Evolutionary conservation across 1,284 basidiomycete species (phyloP).

Genomic region (Trichosporon asahii): DNA sequence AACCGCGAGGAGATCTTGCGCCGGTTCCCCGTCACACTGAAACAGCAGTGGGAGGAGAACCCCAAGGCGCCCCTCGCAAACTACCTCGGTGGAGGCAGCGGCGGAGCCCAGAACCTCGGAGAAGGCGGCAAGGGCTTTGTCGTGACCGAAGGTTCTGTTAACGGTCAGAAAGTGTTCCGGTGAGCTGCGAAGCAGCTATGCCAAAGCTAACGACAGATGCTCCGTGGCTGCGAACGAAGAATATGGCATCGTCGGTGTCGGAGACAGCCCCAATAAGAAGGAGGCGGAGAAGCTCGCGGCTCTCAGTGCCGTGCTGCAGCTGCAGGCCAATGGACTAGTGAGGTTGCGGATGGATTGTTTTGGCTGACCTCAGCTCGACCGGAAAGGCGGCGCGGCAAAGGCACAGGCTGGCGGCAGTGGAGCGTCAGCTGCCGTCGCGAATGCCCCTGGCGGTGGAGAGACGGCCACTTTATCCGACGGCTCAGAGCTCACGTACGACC

Average conservation of each 20-base stretch:
- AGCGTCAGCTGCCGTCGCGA: not conserved
- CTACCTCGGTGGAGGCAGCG: slow-evolving; percentile 36
- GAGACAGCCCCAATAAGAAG: slow-evolving; percentile 67
- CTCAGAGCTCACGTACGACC: slow-evolving; percentile 65
- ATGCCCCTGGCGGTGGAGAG: slow-evolving; percentile 10
- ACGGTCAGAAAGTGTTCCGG: slow-evolving; percentile 37
- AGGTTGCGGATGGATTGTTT: not conserved
- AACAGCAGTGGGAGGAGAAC: slow-evolving; percentile 47
- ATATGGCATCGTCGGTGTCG: slow-evolving; percentile 49
- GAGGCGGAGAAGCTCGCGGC: slow-evolving; percentile 74
- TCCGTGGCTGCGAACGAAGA: slow-evolving; percentile 35
- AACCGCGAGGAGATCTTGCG: slow-evolving; percentile 33
- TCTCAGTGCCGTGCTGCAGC: slow-evolving; percentile 66
- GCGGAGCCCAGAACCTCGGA: slow-evolving; percentile 34
- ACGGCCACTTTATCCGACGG: slow-evolving; percentile 62
- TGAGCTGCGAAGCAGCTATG: slow-evolving; percentile 17
- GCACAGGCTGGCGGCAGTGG: not conserved
- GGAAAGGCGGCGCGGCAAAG: slow-evolving; percentile 5
- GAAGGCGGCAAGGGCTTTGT: slow-evolving; percentile 30
- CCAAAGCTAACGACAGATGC: slow-evolving; percentile 31
- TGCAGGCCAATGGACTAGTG: slow-evolving; percentile 43
- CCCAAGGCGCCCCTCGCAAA: slow-evolving; percentile 51
- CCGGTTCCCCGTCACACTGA: slow-evolving; percentile 30
- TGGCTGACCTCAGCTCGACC: slow-evolving; percentile 9
- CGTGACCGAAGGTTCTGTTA: slow-evolving; percentile 34